Base-by-base conservation (phyloP, 73 alveolate species). In the Durusdinium trenchii region DNA sequence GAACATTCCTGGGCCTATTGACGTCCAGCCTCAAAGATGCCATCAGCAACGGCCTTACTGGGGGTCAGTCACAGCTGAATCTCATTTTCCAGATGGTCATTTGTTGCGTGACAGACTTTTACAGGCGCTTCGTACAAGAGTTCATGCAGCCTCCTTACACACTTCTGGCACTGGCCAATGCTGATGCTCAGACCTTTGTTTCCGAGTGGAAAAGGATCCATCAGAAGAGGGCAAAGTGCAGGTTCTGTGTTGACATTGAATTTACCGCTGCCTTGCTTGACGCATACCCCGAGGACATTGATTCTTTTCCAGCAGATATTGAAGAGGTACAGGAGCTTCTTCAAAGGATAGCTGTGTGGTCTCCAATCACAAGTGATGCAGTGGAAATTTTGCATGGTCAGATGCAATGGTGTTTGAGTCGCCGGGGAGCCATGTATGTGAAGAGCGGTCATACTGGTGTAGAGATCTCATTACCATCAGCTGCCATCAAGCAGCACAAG, bases 351-450 rank as follows among this genome's bases (percentile, higher is more conserved):
- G 64, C 76, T 36, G 54, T 47, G 6, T 85, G 94, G 94, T 9
- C 79, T 7, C 94, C 94, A 1, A 5, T 85, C 0, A n/a, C 79
- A 1, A 52, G 79, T 2, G 94, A 85, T 57, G 42, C 79, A 36
- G 94, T 85, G 2, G 94, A 85, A 36, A 32, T 85, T 9, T 16
- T 12, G 42, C 30, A 85, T 28, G 94, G 94, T 0, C 94, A 85
- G 36, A 52, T 40, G 30, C 94, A 85, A 35, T 85, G 94, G 94
- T 12, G 43, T 4, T 57, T 52, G 51, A 85, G 94, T 42, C 30
- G 79, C 10, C 50, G 94, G 6, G 94, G 94, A 12, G 30, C 30
- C 10, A 54, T 35, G 57, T 5, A 52, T 36, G 79, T 85, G 28
- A 54, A 38, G 54, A 9, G 38, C n/a, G 54, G 48, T 32, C 78